Percentiles rank a stretch among this genome's conserved stretches.
Conservation (phyloP, 148 eudicot genomes). For the Rhododendron kiyosumense region DNA sequence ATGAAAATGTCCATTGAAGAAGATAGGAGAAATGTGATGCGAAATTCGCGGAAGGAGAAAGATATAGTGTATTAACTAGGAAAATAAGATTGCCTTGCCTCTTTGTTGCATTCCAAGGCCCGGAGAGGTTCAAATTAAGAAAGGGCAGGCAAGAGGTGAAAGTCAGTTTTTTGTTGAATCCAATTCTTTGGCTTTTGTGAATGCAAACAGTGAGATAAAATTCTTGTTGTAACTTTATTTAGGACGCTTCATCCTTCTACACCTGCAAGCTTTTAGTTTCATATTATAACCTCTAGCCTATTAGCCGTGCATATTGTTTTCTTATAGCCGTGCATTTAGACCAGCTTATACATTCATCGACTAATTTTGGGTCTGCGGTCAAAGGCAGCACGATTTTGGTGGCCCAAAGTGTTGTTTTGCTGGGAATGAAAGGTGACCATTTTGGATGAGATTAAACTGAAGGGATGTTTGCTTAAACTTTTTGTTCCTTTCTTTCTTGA, state of each 20-base stretch:
- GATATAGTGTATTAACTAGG: background rate
- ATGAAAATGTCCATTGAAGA: slow-evolving; percentile 2
- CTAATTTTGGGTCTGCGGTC: background rate
- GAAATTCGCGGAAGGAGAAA: background rate
- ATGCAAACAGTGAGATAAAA: background rate
- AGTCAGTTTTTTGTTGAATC: background rate
- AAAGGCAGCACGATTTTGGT: background rate
- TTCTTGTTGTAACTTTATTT: background rate
- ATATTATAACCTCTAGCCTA: background rate
- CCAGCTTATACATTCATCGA: background rate
- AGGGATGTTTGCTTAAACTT: background rate
- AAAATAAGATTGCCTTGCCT: background rate
- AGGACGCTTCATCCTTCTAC: background rate
- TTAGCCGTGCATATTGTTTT: background rate
- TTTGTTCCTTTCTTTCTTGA: background rate
- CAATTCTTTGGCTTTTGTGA: background rate
- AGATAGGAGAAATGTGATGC: background rate
- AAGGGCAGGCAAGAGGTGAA: background rate
- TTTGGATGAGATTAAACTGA: background rate
- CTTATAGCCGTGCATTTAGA: background rate
- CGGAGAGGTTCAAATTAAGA: background rate
- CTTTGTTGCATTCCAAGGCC: background rate
- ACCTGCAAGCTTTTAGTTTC: background rate
- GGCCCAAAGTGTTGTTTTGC: background rate
- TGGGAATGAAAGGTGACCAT: background rate